A percentile compares a stretch with the other conserved stretches of the same genome.
Evolutionary conservation across 441 rosid genomes (phyloP).

Genomic region (Heliophila coronopifolia): DNA sequence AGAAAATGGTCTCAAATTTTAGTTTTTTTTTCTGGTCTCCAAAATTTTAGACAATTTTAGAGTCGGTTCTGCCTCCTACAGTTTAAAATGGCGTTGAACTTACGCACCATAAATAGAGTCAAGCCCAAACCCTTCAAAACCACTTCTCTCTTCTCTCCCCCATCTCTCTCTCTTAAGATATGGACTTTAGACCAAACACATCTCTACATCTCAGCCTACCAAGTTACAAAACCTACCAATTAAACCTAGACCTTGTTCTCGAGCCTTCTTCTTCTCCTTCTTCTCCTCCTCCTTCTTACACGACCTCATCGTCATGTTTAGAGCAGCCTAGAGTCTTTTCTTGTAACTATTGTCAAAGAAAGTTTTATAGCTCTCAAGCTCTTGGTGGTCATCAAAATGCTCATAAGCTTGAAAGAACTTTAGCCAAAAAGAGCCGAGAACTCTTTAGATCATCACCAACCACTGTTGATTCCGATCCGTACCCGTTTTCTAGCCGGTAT

Average conservation of each 20-base stretch:
- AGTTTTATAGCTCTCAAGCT: constrained; percentile 94
- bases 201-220: constrained; percentile 55
- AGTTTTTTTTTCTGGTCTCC: too few species aligned
- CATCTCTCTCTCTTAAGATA: constrained; percentile 13
- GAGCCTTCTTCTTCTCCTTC: constrained; percentile 49
- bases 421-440: constrained; percentile 84
- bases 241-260: constrained; percentile 63
- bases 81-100: too few species aligned
- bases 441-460: constrained; percentile 42
- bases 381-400: constrained; percentile 97
- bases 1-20: too few species aligned
- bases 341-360: constrained; percentile 81
- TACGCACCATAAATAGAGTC: constrained; percentile 36
- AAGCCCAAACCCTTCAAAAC: constrained; percentile 21
- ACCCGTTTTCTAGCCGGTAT: constrained; percentile 23
- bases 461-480: constrained; percentile 22
- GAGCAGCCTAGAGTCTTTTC: constrained; percentile 55
- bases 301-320: constrained; percentile 27
- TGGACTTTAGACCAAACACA: constrained; percentile 71
- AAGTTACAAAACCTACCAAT: constrained; percentile 33
- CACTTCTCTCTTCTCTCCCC: constrained; percentile 10
- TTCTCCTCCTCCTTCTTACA: constrained; percentile 47
- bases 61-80: too few species aligned
- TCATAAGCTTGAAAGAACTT: constrained; percentile 81
- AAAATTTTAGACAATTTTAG: too few species aligned